Evolutionary conservation across 1,284 basidiomycete genomes (phyloP), one percentile per base, ranked within the genome.

Genomic region (Phlebopus sp.): DNA sequence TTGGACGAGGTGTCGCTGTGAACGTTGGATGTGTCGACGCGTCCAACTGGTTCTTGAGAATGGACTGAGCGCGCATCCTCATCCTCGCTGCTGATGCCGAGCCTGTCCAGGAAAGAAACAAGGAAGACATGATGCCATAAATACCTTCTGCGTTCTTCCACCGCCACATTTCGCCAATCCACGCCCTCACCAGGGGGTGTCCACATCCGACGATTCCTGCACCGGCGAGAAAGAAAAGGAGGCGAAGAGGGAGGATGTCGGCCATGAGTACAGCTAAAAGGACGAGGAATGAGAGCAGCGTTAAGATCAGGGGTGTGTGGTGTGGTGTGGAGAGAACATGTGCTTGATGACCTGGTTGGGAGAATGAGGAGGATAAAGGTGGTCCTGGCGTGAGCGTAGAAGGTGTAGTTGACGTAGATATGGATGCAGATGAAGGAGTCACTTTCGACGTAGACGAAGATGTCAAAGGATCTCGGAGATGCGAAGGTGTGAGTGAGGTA

Each of bases 141-240:
- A 25, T 5, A 25, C 25, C 25, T 8, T 25, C 25, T 25, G 25
- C 25, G 25, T 25, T 25, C 25, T 25, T 25, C 25, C 25, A 25
- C 25, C 25, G 5, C 34, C 42, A 37, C 19, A 14, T 4, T 8
- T 19, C 4, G 3, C 59, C 46, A 1, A 61, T 36, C 1, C 37
- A 39, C 3, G 25, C 42, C 3, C 35, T 38, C 18, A 44, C 17
- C 6, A 21, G 27, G 4, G 42, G 42, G 25, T 44, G 42, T 15
- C 35, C 17, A 15, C 32, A 19, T 17, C 42, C 45, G 51, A 87
- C 71, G 0, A 82, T 82, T 0, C 62, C 50, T 5, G 82, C 68
- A 1, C 84, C 84, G 2, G 69, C 58, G 21, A 77, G 42, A 39
- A 88, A 74, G 53, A 76, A 78, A 0, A 78, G 67, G 1, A 72